phyloP scores from a whole-genome alignment of 192 early-diverging fungal species.

The Entomortierella parvispora region DNA sequence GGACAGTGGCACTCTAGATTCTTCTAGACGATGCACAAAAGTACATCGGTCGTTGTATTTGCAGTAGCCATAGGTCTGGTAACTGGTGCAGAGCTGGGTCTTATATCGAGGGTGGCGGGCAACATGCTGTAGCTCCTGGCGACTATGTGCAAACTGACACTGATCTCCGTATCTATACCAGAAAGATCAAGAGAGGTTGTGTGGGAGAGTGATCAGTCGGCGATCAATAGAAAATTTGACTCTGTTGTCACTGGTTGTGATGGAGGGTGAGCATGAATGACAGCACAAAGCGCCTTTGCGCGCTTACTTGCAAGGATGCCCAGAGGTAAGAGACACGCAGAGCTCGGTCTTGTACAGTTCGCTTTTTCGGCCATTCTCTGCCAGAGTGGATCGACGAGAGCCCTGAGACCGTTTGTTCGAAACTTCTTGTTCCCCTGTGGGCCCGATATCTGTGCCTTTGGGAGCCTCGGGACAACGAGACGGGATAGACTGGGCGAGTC shows the following conservation, averaged over 20 bases:
- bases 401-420: background rate
- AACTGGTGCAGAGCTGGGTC: slow-evolving; percentile 94
- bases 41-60: slow-evolving; percentile 95
- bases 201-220: slow-evolving; percentile 5
- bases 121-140: slow-evolving; percentile 79
- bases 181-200: background rate
- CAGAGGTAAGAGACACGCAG: slow-evolving; percentile 47
- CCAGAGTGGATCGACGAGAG: slow-evolving; percentile 9
- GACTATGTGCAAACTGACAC: slow-evolving; percentile 95
- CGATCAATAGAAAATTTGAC: background rate
- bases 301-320: slow-evolving; percentile 65
- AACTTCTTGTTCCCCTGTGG: no score
- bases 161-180: slow-evolving; percentile 82
- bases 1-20: slow-evolving; percentile 47
- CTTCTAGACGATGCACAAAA: slow-evolving; percentile 83
- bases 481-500: no score
- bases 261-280: no score
- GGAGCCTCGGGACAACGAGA: no score
- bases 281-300: no score
- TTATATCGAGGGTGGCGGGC: slow-evolving; percentile 94
- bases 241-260: background rate
- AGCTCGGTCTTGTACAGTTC: slow-evolving; percentile 56
- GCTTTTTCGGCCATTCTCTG: slow-evolving; percentile 21
- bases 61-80: slow-evolving; percentile 88
- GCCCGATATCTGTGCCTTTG: no score